Conservation (phyloP, 768 basidiomycete genomes). For the Leccinum aurantiacum region DNA sequence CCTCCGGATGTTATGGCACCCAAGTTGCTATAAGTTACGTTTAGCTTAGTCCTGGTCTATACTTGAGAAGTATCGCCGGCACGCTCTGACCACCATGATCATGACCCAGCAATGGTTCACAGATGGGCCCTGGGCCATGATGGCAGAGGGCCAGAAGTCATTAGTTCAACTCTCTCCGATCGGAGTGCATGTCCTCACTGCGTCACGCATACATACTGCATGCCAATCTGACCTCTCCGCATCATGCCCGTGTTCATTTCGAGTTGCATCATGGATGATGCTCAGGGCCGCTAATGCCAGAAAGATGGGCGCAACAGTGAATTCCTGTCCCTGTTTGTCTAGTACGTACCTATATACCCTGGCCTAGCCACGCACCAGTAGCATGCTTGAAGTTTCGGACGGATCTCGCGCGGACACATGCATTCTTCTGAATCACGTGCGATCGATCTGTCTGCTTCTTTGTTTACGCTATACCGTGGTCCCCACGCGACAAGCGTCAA, state of each 20-base stretch:
- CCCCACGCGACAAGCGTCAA: neutral
- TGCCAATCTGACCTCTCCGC: neutral
- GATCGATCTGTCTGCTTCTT: too few species aligned
- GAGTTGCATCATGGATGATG: neutral
- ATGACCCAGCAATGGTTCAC: neutral
- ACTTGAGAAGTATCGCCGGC: too few species aligned
- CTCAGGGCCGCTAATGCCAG: neutral
- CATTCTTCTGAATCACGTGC: too few species aligned
- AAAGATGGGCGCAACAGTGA: neutral
- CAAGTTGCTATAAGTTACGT: too few species aligned
- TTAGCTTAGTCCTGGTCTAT: too few species aligned
- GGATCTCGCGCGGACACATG: neutral
- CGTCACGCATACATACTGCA: too few species aligned
- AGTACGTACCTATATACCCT: neutral
- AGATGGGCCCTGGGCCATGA: too few species aligned
- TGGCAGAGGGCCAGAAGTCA: neutral
- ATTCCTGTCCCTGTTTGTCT: neutral
- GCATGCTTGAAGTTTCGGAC: neutral
- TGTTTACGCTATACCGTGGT: too few species aligned
- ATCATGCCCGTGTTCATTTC: neutral
- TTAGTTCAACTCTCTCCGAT: neutral
- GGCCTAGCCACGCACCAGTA: neutral
- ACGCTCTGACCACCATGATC: too few species aligned
- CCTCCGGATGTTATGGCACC: neutral
- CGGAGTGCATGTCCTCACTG: neutral